Percentiles rank a stretch among this genome's conserved stretches.
Conservation (phyloP, 1,284 basidiomycete species). For the Tilletia setariae region DNA sequence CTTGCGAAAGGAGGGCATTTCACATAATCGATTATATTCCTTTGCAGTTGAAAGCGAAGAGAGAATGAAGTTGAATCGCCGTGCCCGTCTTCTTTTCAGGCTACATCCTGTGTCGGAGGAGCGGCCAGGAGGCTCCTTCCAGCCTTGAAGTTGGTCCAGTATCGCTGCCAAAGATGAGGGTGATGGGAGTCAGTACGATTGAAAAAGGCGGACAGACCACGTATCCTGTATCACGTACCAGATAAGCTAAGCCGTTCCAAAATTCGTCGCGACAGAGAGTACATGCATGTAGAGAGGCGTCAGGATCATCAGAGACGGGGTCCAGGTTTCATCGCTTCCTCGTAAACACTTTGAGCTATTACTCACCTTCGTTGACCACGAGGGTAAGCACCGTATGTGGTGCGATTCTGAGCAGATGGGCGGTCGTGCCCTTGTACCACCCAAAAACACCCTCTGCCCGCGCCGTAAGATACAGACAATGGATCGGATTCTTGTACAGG, state of each 20-base stretch:
- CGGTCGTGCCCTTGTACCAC: slow-evolving; percentile 53
- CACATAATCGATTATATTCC: too few species aligned
- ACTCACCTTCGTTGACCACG: slow-evolving; percentile 38
- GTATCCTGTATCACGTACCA: slow-evolving; percentile 17
- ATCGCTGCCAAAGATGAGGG: slow-evolving; percentile 21
- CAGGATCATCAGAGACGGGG: not conserved
- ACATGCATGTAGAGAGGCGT: not conserved
- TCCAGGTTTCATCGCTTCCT: not conserved
- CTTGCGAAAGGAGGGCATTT: too few species aligned
- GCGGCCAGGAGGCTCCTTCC: slow-evolving; percentile 31
- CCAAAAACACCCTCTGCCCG: slow-evolving; percentile 83
- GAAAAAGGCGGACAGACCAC: slow-evolving; percentile 18
- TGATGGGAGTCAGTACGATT: not conserved
- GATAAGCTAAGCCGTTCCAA: not conserved
- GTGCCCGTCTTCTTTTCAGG: too few species aligned
- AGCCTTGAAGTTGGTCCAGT: slow-evolving; percentile 39
- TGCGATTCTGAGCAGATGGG: slow-evolving; percentile 50
- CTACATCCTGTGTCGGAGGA: slow-evolving; percentile 17
- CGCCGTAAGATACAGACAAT: slow-evolving; percentile 93
- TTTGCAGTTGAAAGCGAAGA: too few species aligned
- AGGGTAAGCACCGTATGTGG: slow-evolving; percentile 50
- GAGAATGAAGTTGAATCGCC: too few species aligned
- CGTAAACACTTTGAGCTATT: not conserved
- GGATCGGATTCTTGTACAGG: slow-evolving; percentile 69
- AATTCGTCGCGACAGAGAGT: not conserved